phyloP scores from a whole-genome alignment of 768 basidiomycete genomes.

The Paxillus involutus region DNA sequence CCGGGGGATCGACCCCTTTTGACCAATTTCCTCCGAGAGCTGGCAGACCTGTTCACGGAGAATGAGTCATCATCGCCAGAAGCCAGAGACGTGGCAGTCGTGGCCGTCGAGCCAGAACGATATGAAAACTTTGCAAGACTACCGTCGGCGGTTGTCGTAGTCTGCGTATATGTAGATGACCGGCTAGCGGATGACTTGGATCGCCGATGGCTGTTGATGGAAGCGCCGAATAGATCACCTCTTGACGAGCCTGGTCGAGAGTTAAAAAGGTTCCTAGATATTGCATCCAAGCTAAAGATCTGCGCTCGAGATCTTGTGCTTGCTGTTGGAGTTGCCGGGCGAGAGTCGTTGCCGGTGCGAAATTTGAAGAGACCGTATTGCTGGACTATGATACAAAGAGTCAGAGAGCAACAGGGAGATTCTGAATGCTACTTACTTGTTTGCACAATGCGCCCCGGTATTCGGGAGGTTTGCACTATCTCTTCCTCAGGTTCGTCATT shows the following conservation, averaged over 20 bases:
- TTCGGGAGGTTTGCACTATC: constrained; percentile 72
- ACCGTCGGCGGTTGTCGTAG: constrained; percentile 65
- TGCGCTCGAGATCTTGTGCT: constrained; percentile 70
- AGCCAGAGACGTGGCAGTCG: constrained; percentile 61
- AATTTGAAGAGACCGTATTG: constrained; percentile 90
- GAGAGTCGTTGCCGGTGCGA: constrained; percentile 69
- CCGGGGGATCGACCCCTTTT: constrained; percentile 47
- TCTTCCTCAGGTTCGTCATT: constrained; percentile 78
- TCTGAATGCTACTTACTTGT: constrained; percentile 60
- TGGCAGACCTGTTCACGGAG: constrained; percentile 41
- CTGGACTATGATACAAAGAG: constrained; percentile 54
- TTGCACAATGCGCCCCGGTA: constrained; percentile 75
- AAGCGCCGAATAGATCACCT: constrained; percentile 75
- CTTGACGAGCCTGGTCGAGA: constrained; percentile 64
- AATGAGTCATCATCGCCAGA: constrained; percentile 62
- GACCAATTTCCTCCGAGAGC: constrained; percentile 47
- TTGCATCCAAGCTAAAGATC: constrained; percentile 88
- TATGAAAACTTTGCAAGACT: constrained; percentile 72
- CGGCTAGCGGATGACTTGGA: constrained; percentile 68
- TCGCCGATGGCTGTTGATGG: constrained; percentile 62
- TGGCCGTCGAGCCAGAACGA: constrained; percentile 65
- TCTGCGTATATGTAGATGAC: constrained; percentile 71
- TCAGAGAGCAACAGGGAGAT: neutral
- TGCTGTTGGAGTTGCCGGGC: constrained; percentile 84
- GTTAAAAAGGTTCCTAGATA: constrained; percentile 87